These are phyloP conservation scores for Drechslerella stenobrocha DNA, from an alignment of 2,329 filamentous ascomycete species.

Conservation along the genomic window DNA sequence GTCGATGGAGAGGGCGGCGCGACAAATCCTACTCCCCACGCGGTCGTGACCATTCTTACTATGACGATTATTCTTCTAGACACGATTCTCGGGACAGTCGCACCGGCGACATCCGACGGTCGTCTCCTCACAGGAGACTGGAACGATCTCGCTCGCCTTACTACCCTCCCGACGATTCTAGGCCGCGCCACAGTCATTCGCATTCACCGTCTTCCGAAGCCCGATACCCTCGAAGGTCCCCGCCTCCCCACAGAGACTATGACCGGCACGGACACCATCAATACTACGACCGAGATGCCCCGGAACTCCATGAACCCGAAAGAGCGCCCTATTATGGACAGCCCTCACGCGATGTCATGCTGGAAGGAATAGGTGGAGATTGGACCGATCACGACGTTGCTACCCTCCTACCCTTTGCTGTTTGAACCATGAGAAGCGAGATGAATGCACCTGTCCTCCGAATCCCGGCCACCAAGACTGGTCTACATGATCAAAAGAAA, in stretches of 20 bases:
- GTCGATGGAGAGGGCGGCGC: conserved; percentile 27
- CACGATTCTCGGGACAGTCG: conserved; percentile 23
- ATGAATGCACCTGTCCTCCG: conserved; percentile 55
- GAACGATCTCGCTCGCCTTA: conserved; percentile 42
- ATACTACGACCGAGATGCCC: conserved; percentile 52
- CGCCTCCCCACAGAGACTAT: conserved; percentile 34
- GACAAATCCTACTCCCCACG: conserved; percentile 40
- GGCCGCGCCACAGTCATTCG: conserved; percentile 30
- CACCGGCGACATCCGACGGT: conserved; percentile 3
- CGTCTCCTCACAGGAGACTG: conserved; percentile 29
- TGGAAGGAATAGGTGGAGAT: conserved; percentile 62
- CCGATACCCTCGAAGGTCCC: conserved; percentile 25
- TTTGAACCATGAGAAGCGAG: conserved; percentile 54
- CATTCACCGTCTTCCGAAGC: conserved; percentile 32
- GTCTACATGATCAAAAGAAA: conserved; percentile 53
- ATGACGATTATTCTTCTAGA: conserved; percentile 17
- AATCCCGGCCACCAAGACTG: conserved; percentile 53
- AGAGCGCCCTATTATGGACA: conserved; percentile 49
- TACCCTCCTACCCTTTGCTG: conserved; percentile 56
- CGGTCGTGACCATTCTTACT: conserved; percentile 28
- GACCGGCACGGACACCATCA: conserved; percentile 39
- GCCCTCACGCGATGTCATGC: conserved; percentile 57
- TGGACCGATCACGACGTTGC: conserved; percentile 62
- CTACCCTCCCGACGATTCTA: conserved; percentile 24
- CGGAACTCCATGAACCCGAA: conserved; percentile 45